Evolutionary conservation across 2,329 filamentous ascomycete species (phyloP).

Genomic region (Pestalotiopsis fici): DNA sequence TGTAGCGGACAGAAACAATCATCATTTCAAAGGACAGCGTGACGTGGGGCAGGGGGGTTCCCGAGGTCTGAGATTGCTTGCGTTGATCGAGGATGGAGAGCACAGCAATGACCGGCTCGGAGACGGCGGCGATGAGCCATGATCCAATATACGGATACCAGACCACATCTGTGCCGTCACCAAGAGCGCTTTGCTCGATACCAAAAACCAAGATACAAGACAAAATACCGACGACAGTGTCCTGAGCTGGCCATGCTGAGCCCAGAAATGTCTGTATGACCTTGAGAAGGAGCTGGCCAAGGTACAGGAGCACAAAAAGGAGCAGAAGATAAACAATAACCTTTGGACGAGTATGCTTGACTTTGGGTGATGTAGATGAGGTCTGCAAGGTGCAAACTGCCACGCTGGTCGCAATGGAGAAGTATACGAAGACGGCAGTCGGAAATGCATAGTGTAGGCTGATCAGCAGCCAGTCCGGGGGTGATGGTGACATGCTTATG

Average conservation of each 20-base stretch:
- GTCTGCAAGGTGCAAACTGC: constrained; percentile 57
- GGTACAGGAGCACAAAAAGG: constrained; percentile 45
- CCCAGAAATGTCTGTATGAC: constrained; percentile 34
- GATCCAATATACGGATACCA: constrained; percentile 67
- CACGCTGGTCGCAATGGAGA: constrained; percentile 49
- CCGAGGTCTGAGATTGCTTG: constrained; percentile 3
- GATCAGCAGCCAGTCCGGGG: constrained; percentile 31
- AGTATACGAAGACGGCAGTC: constrained; percentile 57
- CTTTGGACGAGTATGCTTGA: constrained; percentile 39
- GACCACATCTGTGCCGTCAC: constrained; percentile 49
- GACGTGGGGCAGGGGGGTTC: constrained; percentile 8
- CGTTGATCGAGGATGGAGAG: constrained; percentile 31
- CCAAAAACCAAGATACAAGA: constrained; percentile 67
- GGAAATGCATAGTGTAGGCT: constrained; percentile 62
- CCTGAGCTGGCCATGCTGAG: constrained; percentile 41
- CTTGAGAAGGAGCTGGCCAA: constrained; percentile 45
- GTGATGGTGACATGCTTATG: background rate
- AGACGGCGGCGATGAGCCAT: constrained; percentile 58
- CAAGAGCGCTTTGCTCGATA: constrained; percentile 56
- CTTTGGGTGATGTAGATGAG: constrained; percentile 32
- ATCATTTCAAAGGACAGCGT: constrained; percentile 29
- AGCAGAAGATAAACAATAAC: constrained; percentile 45
- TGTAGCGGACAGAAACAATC: constrained; percentile 32
- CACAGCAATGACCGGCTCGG: constrained; percentile 51
- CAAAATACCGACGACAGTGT: constrained; percentile 57